Percentiles rank a stretch among this genome's conserved stretches.
Evolutionary conservation across 2,329 filamentous ascomycete genomes (phyloP).

Genomic region (Diaporthe sp.): DNA sequence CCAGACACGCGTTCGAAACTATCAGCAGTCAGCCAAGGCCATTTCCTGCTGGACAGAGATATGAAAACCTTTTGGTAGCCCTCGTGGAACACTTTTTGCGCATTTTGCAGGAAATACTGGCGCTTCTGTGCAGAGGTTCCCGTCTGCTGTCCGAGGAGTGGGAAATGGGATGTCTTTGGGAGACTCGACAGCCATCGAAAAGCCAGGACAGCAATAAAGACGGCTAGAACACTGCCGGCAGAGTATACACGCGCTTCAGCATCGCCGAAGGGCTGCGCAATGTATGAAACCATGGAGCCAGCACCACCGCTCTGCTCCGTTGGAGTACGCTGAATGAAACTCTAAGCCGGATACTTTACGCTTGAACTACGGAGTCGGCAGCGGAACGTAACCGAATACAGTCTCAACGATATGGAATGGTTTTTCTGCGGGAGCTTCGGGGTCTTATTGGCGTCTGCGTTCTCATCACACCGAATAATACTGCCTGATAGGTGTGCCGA

Average conservation of each 20-base stretch:
- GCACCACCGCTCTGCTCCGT: background rate
- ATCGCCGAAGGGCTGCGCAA: constrained; percentile 2
- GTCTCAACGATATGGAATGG: background rate
- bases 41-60: background rate
- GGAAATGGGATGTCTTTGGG: constrained; percentile 11
- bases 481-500: background rate
- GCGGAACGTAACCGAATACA: background rate
- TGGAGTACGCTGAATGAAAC: background rate
- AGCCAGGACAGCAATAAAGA: background rate
- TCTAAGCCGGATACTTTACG: background rate
- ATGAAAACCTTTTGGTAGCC: constrained; percentile 11
- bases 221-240: background rate
- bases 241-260: constrained; percentile 1
- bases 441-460: background rate
- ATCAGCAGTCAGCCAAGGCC: background rate
- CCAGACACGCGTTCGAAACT: constrained; percentile 23
- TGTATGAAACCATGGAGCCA: background rate
- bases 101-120: constrained; percentile 26
- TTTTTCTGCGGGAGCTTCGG: background rate
- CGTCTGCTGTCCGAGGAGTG: constrained; percentile 14
- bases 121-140: constrained; percentile 16
- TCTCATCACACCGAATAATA: background rate
- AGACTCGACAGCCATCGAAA: constrained; percentile 4
- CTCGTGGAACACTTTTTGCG: constrained; percentile 15
- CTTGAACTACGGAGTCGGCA: background rate